phyloP scores from a whole-genome alignment of 805 yeast species.

The Candida corydali region DNA sequence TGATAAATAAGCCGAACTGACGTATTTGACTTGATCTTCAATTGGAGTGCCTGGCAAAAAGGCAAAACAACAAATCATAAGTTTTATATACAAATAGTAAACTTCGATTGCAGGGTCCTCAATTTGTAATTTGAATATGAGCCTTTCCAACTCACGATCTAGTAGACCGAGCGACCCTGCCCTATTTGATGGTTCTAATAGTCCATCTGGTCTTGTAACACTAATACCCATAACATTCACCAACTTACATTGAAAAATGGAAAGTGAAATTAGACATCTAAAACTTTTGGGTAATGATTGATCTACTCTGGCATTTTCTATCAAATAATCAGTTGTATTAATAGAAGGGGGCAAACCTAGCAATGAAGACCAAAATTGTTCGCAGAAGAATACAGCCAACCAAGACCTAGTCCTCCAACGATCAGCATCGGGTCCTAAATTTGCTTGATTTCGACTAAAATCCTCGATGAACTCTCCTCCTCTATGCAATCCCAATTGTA shows the following conservation, averaged over 20 bases:
- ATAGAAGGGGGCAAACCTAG: conserved; percentile 85
- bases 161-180: conserved; percentile 75
- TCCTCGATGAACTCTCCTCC: conserved; percentile 86
- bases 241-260: conserved; percentile 80
- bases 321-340: conserved; percentile 70
- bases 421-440: conserved; percentile 80
- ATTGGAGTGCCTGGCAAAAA: conserved; percentile 86
- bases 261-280: conserved; percentile 64
- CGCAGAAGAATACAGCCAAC: conserved; percentile 83
- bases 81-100: conserved; percentile 70
- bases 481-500: conserved; percentile 85
- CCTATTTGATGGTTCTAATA: conserved; percentile 77
- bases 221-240: conserved; percentile 84
- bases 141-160: conserved; percentile 71
- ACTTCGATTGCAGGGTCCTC: conserved; percentile 67
- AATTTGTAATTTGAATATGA: conserved; percentile 62
- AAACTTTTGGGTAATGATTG: conserved; percentile 61
- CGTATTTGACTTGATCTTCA: conserved; percentile 82
- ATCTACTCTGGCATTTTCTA: conserved; percentile 76
- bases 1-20: conserved; percentile 72
- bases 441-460: conserved; percentile 84
- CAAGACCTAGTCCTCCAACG: conserved; percentile 93
- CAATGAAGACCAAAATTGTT: conserved; percentile 86
- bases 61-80: conserved; percentile 84
- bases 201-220: conserved; percentile 82